Percentiles rank a stretch among this genome's conserved stretches.
Conservation (phyloP, 768 basidiomycete species). For the Tulasnella sp. region DNA sequence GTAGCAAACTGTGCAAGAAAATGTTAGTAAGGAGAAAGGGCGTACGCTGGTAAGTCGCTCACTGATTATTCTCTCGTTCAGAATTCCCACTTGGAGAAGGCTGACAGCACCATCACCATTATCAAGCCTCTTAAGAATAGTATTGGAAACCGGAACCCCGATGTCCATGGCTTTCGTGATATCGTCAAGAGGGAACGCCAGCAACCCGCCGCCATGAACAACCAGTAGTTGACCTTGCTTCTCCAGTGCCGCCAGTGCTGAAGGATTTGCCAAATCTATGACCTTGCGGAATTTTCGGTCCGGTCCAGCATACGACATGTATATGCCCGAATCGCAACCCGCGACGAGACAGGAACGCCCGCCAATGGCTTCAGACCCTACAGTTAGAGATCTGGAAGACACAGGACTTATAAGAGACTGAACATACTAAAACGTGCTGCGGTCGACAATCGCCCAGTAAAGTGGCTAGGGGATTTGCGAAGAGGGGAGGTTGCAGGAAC, state of each 20-base stretch:
- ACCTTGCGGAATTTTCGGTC: slow-evolving; percentile 51
- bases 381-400: background rate
- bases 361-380: slow-evolving; percentile 41
- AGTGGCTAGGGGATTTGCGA: slow-evolving; percentile 33
- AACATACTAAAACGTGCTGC: slow-evolving; percentile 63
- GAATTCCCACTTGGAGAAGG: slow-evolving; percentile 56
- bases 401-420: background rate
- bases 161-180: slow-evolving; percentile 57
- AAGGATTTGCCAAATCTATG: slow-evolving; percentile 47
- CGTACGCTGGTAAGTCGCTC: slow-evolving; percentile 31
- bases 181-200: slow-evolving; percentile 68
- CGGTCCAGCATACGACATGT: slow-evolving; percentile 47
- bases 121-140: slow-evolving; percentile 59
- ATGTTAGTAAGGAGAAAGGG: background rate
- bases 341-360: slow-evolving; percentile 59
- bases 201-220: slow-evolving; percentile 53
- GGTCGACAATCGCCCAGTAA: slow-evolving; percentile 56
- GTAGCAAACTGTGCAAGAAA: slow-evolving; percentile 54
- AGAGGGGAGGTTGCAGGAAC: slow-evolving; percentile 32
- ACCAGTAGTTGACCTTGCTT: slow-evolving; percentile 65
- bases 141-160: slow-evolving; percentile 47
- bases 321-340: slow-evolving; percentile 67
- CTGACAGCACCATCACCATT: slow-evolving; percentile 52
- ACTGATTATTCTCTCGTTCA: slow-evolving; percentile 58
- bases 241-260: slow-evolving; percentile 54